Conservation (phyloP, 352 stramenopile species). For the Achlya hypogyna region DNA sequence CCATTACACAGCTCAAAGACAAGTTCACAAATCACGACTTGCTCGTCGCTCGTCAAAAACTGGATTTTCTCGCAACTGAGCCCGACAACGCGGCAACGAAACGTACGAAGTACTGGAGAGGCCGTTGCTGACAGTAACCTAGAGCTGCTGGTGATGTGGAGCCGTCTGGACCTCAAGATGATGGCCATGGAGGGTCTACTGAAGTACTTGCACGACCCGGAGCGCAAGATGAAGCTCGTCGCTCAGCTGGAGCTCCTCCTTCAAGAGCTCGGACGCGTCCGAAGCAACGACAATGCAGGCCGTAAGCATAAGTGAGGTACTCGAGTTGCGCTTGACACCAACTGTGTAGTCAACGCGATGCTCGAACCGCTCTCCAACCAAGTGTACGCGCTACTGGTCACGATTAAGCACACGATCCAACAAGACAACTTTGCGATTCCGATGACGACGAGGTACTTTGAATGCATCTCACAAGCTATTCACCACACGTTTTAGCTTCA, state of each 20-base stretch:
- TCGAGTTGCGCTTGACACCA: neutral
- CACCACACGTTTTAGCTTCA: constrained; percentile 45
- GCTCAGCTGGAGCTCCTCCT: constrained; percentile 1
- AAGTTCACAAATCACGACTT: constrained; percentile 6
- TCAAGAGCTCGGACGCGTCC: neutral
- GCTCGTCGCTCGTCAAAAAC: neutral
- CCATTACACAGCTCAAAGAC: neutral
- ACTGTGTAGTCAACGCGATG: constrained; percentile 11
- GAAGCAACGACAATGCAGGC: neutral
- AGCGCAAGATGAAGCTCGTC: constrained; percentile 11
- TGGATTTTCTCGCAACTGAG: constrained; percentile 8
- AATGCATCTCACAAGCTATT: too few species aligned
- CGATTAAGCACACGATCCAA: constrained; percentile 10
- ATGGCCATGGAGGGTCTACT: constrained; percentile 12
- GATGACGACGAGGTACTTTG: constrained; percentile 11
- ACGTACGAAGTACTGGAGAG: neutral
- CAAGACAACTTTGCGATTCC: constrained; percentile 11
- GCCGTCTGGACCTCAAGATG: constrained; percentile 10
- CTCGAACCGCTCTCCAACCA: constrained; percentile 16
- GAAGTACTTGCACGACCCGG: constrained; percentile 5
- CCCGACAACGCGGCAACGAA: constrained; percentile 1
- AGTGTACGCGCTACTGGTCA: constrained; percentile 9
- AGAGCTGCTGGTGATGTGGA: constrained; percentile 12
- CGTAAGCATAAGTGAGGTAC: neutral
- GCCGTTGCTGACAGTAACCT: neutral